Conservation (phyloP, 768 basidiomycete genomes). For the Roridomyces roridus region DNA sequence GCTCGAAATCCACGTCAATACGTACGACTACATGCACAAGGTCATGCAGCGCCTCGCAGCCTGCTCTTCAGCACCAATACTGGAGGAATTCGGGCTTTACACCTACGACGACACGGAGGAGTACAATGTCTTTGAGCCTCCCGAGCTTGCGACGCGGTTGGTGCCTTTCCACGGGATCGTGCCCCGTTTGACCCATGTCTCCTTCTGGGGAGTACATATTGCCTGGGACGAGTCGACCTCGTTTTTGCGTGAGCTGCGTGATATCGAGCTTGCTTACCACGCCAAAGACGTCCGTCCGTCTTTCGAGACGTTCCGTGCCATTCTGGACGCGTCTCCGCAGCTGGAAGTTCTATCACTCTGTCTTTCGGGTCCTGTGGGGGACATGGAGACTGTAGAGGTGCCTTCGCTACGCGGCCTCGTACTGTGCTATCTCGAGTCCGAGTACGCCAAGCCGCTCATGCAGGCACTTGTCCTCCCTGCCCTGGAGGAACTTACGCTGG, state of each 20-base stretch:
- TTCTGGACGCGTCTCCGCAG: constrained; percentile 59
- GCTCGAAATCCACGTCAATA: constrained; percentile 52
- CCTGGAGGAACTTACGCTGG: constrained; percentile 52
- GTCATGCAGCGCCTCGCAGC: constrained; percentile 50
- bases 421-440: constrained; percentile 46
- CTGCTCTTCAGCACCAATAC: constrained; percentile 55
- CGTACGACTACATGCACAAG: constrained; percentile 53
- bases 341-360: constrained; percentile 59
- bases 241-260: constrained; percentile 51
- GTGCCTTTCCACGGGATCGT: constrained; percentile 59
- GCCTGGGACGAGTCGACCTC: constrained; percentile 60
- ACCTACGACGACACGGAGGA: constrained; percentile 56
- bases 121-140: constrained; percentile 45
- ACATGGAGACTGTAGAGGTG: constrained; percentile 40
- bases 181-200: constrained; percentile 55
- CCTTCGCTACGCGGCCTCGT: constrained; percentile 46
- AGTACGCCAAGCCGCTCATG: constrained; percentile 45
- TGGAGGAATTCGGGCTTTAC: constrained; percentile 61
- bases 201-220: constrained; percentile 75
- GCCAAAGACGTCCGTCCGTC: constrained; percentile 66
- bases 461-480: constrained; percentile 47
- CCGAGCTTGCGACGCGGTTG: constrained; percentile 46
- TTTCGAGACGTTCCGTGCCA: constrained; percentile 56
- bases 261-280: constrained; percentile 69
- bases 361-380: constrained; percentile 63